A percentile compares a stretch with the other conserved stretches of the same genome.
Evolutionary conservation across 106 monocot species (phyloP).

Genomic region (Allium sativum): DNA sequence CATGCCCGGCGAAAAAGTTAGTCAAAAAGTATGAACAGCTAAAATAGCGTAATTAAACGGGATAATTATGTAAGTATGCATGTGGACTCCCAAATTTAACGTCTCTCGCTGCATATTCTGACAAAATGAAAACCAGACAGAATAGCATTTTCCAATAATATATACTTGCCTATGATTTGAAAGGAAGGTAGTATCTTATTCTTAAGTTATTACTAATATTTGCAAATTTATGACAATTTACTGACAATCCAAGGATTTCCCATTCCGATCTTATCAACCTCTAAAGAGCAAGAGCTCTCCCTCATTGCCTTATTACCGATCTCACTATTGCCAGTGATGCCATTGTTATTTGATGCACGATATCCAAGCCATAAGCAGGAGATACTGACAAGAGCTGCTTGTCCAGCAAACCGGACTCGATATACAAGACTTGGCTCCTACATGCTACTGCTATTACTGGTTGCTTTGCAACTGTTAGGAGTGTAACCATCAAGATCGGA

Average conservation of each 20-base stretch:
- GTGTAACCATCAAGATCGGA: slow-evolving; percentile 73
- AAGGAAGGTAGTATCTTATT: not conserved
- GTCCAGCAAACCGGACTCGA: slow-evolving; percentile 59
- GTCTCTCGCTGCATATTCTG: no score
- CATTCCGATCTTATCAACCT: slow-evolving; percentile 5
- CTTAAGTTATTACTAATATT: not conserved
- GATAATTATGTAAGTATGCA: no score
- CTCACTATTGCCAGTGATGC: not conserved
- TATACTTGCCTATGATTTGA: not conserved
- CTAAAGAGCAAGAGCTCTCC: not conserved
- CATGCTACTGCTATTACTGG: slow-evolving; percentile 4
- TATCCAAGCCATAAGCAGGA: slow-evolving; percentile 44
- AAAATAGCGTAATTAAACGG: no score
- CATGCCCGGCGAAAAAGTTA: no score
- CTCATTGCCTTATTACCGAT: not conserved
- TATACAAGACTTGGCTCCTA: slow-evolving; percentile 63
- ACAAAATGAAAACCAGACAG: no score
- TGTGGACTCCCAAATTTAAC: no score
- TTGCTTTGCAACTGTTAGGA: not conserved
- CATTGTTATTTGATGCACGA: not conserved
- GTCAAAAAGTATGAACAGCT: no score
- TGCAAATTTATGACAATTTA: slow-evolving; percentile 10
- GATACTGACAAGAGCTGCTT: slow-evolving; percentile 50
- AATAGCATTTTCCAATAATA: no score
- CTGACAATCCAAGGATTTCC: slow-evolving; percentile 6